Base-by-base conservation (phyloP, 371 early-diverging fungal species). In the Mortierella polycephala region DNA sequence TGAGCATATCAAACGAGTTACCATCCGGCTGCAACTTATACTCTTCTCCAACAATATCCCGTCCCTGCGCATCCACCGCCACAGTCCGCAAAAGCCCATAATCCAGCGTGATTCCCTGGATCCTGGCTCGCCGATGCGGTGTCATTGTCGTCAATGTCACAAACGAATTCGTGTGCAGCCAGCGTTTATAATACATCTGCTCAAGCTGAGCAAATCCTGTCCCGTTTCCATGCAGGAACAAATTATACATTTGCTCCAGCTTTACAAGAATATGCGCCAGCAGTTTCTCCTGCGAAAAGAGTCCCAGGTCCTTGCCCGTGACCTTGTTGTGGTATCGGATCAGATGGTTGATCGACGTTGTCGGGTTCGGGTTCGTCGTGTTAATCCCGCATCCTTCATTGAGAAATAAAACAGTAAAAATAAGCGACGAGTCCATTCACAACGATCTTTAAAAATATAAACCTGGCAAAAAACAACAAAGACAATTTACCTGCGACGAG, bases 1-100 rank as follows among this genome's bases (percentile, higher is more conserved):
- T 90, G 82, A 97, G 85, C 96, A 98, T 96, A 76, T 98, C 98
- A 81, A 98, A 98, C 30, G 93, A 91, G 75, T 98, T 98, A 11
- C 98, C 98, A 72, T 97, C 98, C 3, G 98, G 98, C 77, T 95
- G 94, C 54, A 98, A 85, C 7, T 89, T 85, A 69, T 88, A 89
- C 16, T 84, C 81, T 39, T 86, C 81, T 3, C 82, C 84, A 8
- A 84, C 81, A 16, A 77, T 52, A 21, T 81, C 66, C 7, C 67
- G 50, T 0, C 64, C 71, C 13, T 68, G 60, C 0, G 85, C 85
- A 61, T 84, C 85, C 0, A 89, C 69, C 10, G 87, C 88, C 40
- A 90, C 85, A 7, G 94, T 93, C 56, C 87, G 82, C 54, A 97
- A 76, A 71, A 93, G 83, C 10, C 98, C 98, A 62, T 86, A 87